Base-by-base conservation (phyloP, 1,284 basidiomycete species). In the Naganishia liquefaciens region DNA sequence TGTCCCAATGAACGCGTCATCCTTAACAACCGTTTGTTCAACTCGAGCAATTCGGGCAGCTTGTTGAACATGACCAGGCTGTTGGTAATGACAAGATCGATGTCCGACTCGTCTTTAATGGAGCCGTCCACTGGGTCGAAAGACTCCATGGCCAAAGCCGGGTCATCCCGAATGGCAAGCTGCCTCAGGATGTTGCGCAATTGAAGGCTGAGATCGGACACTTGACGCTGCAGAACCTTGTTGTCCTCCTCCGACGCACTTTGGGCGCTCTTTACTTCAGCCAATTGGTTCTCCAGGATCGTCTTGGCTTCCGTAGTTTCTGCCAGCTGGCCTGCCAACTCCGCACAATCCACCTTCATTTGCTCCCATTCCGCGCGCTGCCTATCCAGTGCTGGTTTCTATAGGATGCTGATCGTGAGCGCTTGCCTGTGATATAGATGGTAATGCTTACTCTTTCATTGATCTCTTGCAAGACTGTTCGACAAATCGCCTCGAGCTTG, bases 11-110 rank as follows among this genome's bases (percentile, higher is more conserved):
- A 89, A 25, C 94, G 84, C 9, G 89, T 87, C 67, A 96, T 87
- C 73, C 85, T 87, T 37, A 99, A 81, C 10, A 98, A 81, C 70
- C 89, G 89, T 77, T 89, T 87, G 76, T 99, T 99, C 80, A 96
- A 93, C 54, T 88, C 85, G 72, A 96, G 92, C 30, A 99, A 81
- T 23, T 85, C 83, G 13, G 85, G 83, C 54, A 98, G 85, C 1
- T 87, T 89, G 52, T 83, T 83, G 86, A 94, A 99, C 28, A 92
- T 85, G 52, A 98, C 90, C 15, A 99, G 85, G 71, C 93, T 85
- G 73, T 90, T 90, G 25, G 91, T 89, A 76, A 98, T 95, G 69
- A 98, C 86, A 0, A 82, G 81, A 68, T 93, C 87, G 37, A 74
- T 75, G 53, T 73, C 74, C 30, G 60, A 58, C 85, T 82, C 1